Evolutionary conservation across 306 rosid species (phyloP), one percentile per base, ranked within the genome.

Genomic region (Fragaria ananassa): DNA sequence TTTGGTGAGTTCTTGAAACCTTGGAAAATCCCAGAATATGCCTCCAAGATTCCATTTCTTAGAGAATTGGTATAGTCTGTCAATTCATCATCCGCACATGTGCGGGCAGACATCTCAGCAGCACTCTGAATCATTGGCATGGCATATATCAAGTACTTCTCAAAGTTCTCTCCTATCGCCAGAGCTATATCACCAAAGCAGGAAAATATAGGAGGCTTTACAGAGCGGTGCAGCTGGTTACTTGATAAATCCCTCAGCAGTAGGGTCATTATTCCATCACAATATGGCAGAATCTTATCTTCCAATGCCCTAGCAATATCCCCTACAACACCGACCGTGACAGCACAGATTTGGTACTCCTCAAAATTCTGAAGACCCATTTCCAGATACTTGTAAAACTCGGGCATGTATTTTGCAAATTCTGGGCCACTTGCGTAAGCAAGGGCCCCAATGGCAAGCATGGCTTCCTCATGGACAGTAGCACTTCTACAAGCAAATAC

Each of bases 401-500:
- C 96, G 1, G 95, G 90, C 91, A 93, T 78, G 82, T 90, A 93
- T 64, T 93, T 93, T 8, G 86, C 87, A 84, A 93, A 93, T 76
- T 89, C 96, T 34, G 88, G 82, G 81, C 98, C 98, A 23, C 88
- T 70, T 29, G 88, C 76, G 74, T 93, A 91, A 71, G 98, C 98
- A 81, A 93, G 93, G 72, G 96, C 89, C 76, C 96, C 98, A 84
- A 93, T 91, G 78, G 98, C 98, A 62, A 93, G 98, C 98, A 93
- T 93, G 68, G 98, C 98, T 79, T 91, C 98, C 80, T 93, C 98
- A 29, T 93, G 98, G 31, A 89, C 98, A 56, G 96, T 88, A 83
- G 98, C 98, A 89, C 88, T 93, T 88, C 95, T 86, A 71, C 81
- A 85, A 76, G 96, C 87, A 91, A 93, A 93, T 64, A 93, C 96